Evolutionary conservation across 805 yeast species (phyloP).

Genomic region (Teunomyces tritomae): DNA sequence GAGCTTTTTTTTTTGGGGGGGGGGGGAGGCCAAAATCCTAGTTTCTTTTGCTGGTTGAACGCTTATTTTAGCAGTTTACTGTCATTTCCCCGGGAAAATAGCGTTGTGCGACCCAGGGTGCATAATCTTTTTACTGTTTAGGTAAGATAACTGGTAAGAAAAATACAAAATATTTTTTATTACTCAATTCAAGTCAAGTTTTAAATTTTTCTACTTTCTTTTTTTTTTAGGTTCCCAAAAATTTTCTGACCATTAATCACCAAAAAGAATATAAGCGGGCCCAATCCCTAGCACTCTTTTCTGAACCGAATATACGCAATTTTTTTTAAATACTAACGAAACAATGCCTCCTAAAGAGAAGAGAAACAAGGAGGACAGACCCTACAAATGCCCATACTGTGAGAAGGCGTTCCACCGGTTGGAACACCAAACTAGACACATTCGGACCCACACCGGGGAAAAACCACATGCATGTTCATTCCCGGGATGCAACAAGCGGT

Average conservation of each 20-base stretch:
- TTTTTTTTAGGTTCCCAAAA: conserved; percentile 2
- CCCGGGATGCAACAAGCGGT: conserved; percentile 67
- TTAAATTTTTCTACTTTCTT: neutral
- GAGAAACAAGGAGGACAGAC: conserved; percentile 32
- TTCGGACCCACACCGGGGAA: conserved; percentile 79
- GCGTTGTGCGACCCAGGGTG: conserved; percentile 1
- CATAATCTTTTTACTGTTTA: conserved; percentile 1
- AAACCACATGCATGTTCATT: conserved; percentile 75
- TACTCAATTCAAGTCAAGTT: neutral
- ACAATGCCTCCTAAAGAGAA: conserved; percentile 12
- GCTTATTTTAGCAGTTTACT: neutral
- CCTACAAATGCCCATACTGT: conserved; percentile 74
- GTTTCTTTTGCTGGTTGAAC: neutral
- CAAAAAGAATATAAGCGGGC: conserved; percentile 1
- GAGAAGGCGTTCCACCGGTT: conserved; percentile 71
- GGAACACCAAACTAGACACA: conserved; percentile 78
- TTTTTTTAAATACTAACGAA: neutral
- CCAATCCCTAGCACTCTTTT: conserved; percentile 3
- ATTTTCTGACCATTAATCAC: neutral
- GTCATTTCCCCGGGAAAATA: conserved; percentile 1
- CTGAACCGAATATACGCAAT: neutral
- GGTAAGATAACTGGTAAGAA: neutral
- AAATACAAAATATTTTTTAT: neutral
- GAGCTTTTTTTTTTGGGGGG: neutral
- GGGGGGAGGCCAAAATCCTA: neutral